A percentile compares a stretch with the other conserved stretches of the same genome.
phyloP scores from a whole-genome alignment of 129 eudicot species.

The Apium graveolens region DNA sequence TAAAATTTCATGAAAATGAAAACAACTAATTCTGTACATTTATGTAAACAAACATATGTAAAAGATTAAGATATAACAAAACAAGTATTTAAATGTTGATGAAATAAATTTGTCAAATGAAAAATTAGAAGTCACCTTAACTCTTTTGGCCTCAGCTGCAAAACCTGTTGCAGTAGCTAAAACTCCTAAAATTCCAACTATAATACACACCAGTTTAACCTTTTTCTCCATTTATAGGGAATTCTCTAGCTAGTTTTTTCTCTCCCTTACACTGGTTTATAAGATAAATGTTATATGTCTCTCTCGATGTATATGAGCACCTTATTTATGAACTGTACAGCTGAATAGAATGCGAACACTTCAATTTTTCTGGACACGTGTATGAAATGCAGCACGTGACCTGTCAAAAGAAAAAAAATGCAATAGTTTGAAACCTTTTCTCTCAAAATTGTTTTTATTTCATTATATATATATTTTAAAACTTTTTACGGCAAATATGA shows the following conservation, averaged over 20 bases:
- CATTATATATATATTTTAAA: too few relatives aligned
- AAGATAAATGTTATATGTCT: too few relatives aligned
- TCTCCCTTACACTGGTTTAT: background rate
- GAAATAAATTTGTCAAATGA: background rate
- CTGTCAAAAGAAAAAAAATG: too few relatives aligned
- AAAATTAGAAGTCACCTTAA: background rate
- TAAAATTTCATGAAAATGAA: background rate
- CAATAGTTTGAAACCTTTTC: too few relatives aligned
- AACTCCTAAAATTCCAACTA: background rate
- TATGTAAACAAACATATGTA: background rate
- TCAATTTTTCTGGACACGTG: too few relatives aligned
- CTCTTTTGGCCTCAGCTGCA: constrained; percentile 3
- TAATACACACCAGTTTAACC: background rate
- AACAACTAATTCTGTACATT: too few relatives aligned
- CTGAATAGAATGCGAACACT: too few relatives aligned
- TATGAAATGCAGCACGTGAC: too few relatives aligned
- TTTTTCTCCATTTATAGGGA: background rate
- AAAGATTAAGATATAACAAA: background rate
- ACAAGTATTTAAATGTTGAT: background rate
- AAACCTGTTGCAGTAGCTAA: background rate
- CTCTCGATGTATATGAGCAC: background rate
- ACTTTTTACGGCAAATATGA: too few relatives aligned
- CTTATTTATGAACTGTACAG: too few relatives aligned
- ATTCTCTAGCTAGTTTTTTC: background rate
- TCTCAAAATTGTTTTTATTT: too few relatives aligned